Percentiles rank a stretch among this genome's conserved stretches.
phyloP scores from a whole-genome alignment of 139 green algal species.

The Chlorella ohadii region DNA sequence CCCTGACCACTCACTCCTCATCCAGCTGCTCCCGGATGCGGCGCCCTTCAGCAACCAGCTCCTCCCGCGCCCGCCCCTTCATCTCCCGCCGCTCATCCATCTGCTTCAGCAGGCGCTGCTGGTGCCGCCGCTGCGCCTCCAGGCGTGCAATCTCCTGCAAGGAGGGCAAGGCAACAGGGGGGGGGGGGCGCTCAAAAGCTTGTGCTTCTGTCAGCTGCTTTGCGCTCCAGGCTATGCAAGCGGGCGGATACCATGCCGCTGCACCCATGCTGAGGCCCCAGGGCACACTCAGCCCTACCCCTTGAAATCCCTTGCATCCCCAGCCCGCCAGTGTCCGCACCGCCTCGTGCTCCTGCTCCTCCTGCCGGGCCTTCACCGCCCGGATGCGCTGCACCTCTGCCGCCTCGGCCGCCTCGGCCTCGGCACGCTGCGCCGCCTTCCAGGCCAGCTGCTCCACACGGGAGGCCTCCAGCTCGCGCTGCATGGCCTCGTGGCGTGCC shows the following conservation, averaged over 20 bases:
- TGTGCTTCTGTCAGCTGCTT: too few species aligned
- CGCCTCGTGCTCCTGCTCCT: constrained; percentile 22
- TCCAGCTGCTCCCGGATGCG: constrained; percentile 17
- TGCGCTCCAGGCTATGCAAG: too few species aligned
- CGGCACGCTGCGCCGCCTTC: constrained; percentile 13
- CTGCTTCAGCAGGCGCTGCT: constrained; percentile 31
- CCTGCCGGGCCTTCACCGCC: not conserved
- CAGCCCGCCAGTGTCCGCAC: too few species aligned
- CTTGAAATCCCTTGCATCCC: too few species aligned
- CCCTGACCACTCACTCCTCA: not conserved
- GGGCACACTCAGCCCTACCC: too few species aligned
- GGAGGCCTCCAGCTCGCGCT: constrained; percentile 21
- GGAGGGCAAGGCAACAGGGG: not conserved
- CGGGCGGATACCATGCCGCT: too few species aligned
- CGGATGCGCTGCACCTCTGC: constrained; percentile 3
- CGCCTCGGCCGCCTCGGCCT: not conserved
- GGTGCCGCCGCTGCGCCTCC: constrained; percentile 27
- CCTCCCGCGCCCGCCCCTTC: not conserved
- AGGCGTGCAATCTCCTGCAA: constrained; percentile 26
- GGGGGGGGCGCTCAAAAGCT: too few species aligned
- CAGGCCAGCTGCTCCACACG: constrained; percentile 18
- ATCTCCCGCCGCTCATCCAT: constrained; percentile 29
- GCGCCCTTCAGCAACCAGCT: constrained; percentile 20
- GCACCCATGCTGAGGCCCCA: too few species aligned
- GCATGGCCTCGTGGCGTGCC: constrained; percentile 9